phyloP scores from a whole-genome alignment of 306 rosid species.

The Trichosanthes cucumerina region DNA sequence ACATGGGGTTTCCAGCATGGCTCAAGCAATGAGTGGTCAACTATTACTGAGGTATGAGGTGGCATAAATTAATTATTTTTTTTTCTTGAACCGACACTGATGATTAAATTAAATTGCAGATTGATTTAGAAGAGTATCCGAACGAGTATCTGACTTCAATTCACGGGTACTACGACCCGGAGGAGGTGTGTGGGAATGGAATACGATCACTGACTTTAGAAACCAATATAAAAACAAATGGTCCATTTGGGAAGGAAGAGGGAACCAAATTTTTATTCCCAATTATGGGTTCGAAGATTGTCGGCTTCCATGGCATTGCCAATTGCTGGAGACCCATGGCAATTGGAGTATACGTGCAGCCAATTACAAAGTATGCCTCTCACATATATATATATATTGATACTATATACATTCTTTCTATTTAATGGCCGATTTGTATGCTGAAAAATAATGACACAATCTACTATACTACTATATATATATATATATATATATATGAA shows the following conservation, averaged over 20 bases:
- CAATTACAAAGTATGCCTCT: neutral
- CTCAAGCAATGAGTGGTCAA: too few species aligned
- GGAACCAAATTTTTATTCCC: neutral
- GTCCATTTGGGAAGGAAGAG: neutral
- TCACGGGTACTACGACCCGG: neutral
- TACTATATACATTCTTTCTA: too few species aligned
- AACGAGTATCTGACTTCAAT: neutral
- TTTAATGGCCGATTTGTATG: too few species aligned
- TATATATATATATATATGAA: too few species aligned
- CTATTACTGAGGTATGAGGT: too few species aligned
- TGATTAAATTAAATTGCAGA: neutral
- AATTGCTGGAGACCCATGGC: neutral
- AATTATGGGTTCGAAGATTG: neutral
- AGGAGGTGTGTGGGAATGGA: rapidly evolving
- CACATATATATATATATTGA: too few species aligned
- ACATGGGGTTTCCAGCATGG: neutral
- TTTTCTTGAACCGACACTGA: too few species aligned
- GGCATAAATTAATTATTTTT: too few species aligned
- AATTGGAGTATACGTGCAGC: neutral
- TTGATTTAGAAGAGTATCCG: neutral
- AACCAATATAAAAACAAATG: neutral
- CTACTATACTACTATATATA: too few species aligned
- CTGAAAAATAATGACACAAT: neutral
- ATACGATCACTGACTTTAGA: neutral
- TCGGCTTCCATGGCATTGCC: neutral